These are phyloP conservation scores for Reutealis trisperma DNA, from an alignment of 345 rosid genomes.

Conservation along the genomic window DNA sequence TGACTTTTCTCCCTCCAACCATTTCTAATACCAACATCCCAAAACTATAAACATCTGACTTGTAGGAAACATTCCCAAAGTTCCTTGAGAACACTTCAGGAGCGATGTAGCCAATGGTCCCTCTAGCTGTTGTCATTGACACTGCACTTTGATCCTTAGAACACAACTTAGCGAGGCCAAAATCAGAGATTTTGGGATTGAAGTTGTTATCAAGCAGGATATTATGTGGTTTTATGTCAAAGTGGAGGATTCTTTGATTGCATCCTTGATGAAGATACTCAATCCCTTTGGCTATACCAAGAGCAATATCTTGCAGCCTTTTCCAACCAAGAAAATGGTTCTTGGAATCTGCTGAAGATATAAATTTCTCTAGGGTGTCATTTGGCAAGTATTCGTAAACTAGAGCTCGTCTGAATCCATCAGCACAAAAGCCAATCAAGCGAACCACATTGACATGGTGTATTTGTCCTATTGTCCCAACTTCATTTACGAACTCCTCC, in stretches of 20 bases:
- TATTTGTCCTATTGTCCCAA: slow-evolving; percentile 4
- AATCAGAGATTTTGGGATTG: slow-evolving; percentile 11
- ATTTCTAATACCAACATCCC: slow-evolving; percentile 18
- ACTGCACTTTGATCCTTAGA: slow-evolving; percentile 18
- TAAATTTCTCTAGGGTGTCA: slow-evolving; percentile 7
- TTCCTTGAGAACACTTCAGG: slow-evolving; percentile 19
- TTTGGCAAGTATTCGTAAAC: slow-evolving; percentile 17
- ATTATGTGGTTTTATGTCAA: slow-evolving; percentile 11
- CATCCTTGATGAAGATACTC: slow-evolving; percentile 18
- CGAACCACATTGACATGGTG: slow-evolving; percentile 17
- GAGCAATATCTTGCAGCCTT: slow-evolving; percentile 4
- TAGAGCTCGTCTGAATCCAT: slow-evolving; percentile 16
- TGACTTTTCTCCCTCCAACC: slow-evolving; percentile 8
- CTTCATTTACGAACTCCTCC: slow-evolving; percentile 13
- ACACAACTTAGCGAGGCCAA: slow-evolving; percentile 12
- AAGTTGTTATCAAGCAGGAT: slow-evolving; percentile 5
- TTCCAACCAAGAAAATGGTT: slow-evolving; percentile 12
- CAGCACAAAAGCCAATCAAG: slow-evolving; percentile 18
- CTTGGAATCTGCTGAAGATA: not conserved
- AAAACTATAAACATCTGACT: slow-evolving; percentile 14
- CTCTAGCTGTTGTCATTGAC: slow-evolving; percentile 13
- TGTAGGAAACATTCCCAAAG: slow-evolving; percentile 9
- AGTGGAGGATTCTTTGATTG: slow-evolving; percentile 12
- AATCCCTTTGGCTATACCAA: slow-evolving; percentile 5
- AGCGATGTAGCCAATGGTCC: slow-evolving; percentile 13